A percentile compares a stretch with the other conserved stretches of the same genome.
Evolutionary conservation across 306 rosid genomes (phyloP).

Genomic region (Casuarina glauca): DNA sequence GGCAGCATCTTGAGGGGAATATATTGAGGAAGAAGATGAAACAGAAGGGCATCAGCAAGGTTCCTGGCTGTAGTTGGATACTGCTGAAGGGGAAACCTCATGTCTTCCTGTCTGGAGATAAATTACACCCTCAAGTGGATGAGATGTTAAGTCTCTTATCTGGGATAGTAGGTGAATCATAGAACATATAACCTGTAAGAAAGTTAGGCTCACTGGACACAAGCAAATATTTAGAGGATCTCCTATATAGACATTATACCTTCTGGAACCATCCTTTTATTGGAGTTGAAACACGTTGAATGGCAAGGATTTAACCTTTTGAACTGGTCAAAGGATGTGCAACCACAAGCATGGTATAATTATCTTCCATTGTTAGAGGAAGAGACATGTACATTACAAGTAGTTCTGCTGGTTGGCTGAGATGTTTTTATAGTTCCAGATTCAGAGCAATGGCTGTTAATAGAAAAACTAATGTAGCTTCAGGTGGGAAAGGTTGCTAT

Average conservation of each 20-base stretch:
- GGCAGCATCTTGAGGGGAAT: constrained; percentile 44
- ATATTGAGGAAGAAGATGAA: constrained; percentile 69
- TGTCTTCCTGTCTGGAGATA: constrained; percentile 55
- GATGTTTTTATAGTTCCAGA: neutral
- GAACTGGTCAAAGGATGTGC: neutral
- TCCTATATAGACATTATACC: neutral
- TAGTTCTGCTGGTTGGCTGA: neutral
- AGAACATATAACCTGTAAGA: neutral
- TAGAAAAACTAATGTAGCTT: neutral
- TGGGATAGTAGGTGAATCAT: constrained; percentile 14
- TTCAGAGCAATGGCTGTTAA: neutral
- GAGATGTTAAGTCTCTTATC: constrained; percentile 30
- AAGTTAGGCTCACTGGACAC: neutral
- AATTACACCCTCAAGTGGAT: constrained; percentile 30
- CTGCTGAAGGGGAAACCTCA: constrained; percentile 46
- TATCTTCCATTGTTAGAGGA: neutral
- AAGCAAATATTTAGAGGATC: neutral
- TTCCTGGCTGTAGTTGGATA: constrained; percentile 83
- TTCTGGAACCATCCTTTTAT: neutral
- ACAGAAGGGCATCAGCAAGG: constrained; percentile 62
- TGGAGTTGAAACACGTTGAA: neutral
- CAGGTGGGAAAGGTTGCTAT: neutral
- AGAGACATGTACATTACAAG: neutral
- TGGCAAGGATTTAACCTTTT: neutral
- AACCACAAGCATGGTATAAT: neutral